Evolutionary conservation across 305 asterid genomes (phyloP).

Genomic region (Fraxinus latifolia): DNA sequence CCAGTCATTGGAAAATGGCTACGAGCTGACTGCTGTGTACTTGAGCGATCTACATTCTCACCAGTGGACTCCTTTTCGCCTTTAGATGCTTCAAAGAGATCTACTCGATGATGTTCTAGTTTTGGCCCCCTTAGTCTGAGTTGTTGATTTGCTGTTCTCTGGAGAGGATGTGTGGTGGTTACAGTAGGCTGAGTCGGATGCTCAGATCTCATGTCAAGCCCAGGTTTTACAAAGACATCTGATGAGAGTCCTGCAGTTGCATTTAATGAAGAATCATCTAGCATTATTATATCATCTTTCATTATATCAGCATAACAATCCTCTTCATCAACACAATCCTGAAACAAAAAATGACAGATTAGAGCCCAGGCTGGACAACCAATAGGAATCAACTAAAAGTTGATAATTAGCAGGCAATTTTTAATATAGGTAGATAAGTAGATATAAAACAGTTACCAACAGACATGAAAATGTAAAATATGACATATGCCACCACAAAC

Average conservation of each 20-base stretch:
- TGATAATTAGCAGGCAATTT: neutral
- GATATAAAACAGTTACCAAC: neutral
- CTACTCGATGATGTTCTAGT: constrained; percentile 9
- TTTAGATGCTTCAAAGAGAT: constrained; percentile 16
- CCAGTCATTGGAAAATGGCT: neutral
- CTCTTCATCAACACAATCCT: constrained; percentile 54
- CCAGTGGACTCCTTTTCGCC: constrained; percentile 15
- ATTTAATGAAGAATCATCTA: constrained; percentile 48
- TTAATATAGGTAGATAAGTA: neutral
- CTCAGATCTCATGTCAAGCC: constrained; percentile 20
- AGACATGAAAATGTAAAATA: neutral
- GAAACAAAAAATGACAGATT: constrained; percentile 17
- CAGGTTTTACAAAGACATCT: constrained; percentile 3
- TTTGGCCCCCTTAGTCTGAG: constrained; percentile 40
- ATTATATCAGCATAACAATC: constrained; percentile 80
- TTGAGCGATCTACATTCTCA: constrained; percentile 5
- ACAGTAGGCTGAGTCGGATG: constrained; percentile 25
- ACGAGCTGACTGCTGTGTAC: neutral
- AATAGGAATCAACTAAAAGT: neutral
- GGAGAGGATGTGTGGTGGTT: constrained; percentile 28
- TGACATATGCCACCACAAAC: constrained; percentile 22
- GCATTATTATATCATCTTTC: constrained; percentile 72
- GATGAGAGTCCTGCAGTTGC: constrained; percentile 14
- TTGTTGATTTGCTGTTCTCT: constrained; percentile 60
- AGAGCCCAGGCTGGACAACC: neutral